Base-by-base conservation (phyloP, 2,329 filamentous ascomycete species). In the Proliferodiscus dingleyae region DNA sequence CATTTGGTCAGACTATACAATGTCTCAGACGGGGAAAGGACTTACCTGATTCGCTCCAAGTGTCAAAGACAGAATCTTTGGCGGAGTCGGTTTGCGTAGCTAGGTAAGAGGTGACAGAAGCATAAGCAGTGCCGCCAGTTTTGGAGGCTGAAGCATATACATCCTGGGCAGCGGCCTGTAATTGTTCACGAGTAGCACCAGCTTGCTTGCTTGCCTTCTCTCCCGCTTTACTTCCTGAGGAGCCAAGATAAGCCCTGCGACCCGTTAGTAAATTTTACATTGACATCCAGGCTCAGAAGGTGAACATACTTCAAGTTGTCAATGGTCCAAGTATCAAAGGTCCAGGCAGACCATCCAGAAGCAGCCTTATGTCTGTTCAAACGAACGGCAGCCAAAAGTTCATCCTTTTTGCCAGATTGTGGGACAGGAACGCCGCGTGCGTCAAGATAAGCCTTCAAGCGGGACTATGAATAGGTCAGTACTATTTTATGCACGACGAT, bases 371-470 rank as follows among this genome's bases (percentile, higher is more conserved):
- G 81, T 21, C 78, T 72, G 63, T 88, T 72, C 59, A 85, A 78
- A 56, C 87, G 80, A n/a, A 89, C 87, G 47, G 83, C 72, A 22
- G 85, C 83, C 30, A 87, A 71, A 18, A 91, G 80, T 62, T 89
- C 80, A 57, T 89, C 84, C 30, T 76, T 76, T 69, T 82, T 88
- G 48, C 81, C 78, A 22, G 68, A 71, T 52, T 90, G 85, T 19
- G 87, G 85, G 34, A 89, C 81, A 11, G 85, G 84, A 34, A 91
- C 71, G 33, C 85, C 84, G 47, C 87, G 85, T 7, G 85, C 78
- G 63, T 90, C 87, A 5, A 91, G 77, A 60, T 83, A 91, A 2
- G 79, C 78, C 71, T 91, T 91, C 32, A 91, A 74, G 15, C 85
- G 81, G 59, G 78, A 58, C 51, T 59, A 24, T 8, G 10, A 37